Percentiles rank a stretch among this genome's conserved stretches.
Evolutionary conservation across 345 rosid species (phyloP).

Genomic region (Capsella bursapastoris): DNA sequence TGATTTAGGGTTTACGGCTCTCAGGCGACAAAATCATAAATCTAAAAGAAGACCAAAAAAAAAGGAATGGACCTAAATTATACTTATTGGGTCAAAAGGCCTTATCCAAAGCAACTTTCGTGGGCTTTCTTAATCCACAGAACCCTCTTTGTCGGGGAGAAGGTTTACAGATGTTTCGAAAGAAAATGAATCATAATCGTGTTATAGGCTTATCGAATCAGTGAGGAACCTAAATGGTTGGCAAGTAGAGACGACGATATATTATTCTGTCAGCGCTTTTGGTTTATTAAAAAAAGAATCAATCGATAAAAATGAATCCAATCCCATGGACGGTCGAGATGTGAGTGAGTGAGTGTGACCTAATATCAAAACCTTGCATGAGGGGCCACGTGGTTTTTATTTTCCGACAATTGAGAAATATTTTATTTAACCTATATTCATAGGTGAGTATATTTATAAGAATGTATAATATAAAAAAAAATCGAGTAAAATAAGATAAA

Average conservation of each 20-base stretch:
- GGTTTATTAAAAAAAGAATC: conserved; percentile 5
- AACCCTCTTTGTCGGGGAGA: neutral
- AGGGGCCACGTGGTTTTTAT: conserved; percentile 5
- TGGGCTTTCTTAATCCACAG: neutral
- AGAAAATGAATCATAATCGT: neutral
- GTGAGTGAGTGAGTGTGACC: neutral
- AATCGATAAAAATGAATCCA: conserved; percentile 1
- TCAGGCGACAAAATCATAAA: neutral
- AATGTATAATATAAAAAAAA: neutral
- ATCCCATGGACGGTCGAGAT: conserved; percentile 18
- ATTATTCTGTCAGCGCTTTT: conserved; percentile 41
- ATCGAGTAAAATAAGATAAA: neutral
- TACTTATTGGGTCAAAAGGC: neutral
- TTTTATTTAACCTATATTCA: conserved; percentile 9
- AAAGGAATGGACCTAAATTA: too few relatives aligned
- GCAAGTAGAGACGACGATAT: conserved; percentile 24
- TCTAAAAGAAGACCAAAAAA: too few relatives aligned
- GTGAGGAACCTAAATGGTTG: conserved; percentile 18
- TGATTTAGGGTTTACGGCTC: conserved; percentile 35
- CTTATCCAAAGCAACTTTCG: neutral
- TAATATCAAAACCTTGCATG: conserved; percentile 18
- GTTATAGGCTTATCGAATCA: neutral
- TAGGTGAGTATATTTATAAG: conserved; percentile 19
- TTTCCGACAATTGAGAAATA: neutral
- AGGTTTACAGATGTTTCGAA: neutral